Evolutionary conservation across 495 filamentous ascomycete species (phyloP), one percentile per base, ranked within the genome.

Genomic region (Patellaria atrata): DNA sequence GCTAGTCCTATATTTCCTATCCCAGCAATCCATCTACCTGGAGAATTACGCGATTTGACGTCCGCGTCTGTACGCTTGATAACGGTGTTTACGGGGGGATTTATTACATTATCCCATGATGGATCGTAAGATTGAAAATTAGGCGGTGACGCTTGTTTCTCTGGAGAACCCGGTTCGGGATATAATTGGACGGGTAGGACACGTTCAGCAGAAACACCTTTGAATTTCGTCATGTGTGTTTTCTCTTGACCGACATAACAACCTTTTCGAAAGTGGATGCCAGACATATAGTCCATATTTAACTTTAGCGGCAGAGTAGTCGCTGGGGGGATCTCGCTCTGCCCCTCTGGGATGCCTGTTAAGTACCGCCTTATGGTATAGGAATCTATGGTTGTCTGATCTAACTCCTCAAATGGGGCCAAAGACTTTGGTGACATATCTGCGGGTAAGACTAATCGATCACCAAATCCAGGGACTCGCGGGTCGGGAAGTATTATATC

Each of bases 241-340:
- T 96, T 64, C 54, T 97, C 89, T 59, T 97, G 89, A 0, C 89
- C 89, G 0, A 96, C 75, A 55, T 97, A 97, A 57, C 89, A 97
- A 1, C 89, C 89, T 59, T 97, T 97, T 30, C 73, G 68, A 57
- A 91, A 97, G 60, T 94, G 84, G 26, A 96, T 70, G 3, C 67
- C 91, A 12, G 67, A 64, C 65, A 76, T 75, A 43, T 80, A 63
- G 55, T 97, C 89, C 43, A 94, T 62, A 53, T 93, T 89, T 39
- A 61, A 73, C 53, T 94, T 84, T 43, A 78, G 72, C 14, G 85
- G 83, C 28, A 96, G 60, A 17, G 82, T 74, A 2, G 63, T 55
- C 27, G 74, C 78, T 29, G 61, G 53, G 15, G 70, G 53, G 11
- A 97, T 74, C 62, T 97, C 89, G 1, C 44, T 41, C 48, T 78